Conservation (phyloP, 495 filamentous ascomycete species). For the Podospora appendiculata region DNA sequence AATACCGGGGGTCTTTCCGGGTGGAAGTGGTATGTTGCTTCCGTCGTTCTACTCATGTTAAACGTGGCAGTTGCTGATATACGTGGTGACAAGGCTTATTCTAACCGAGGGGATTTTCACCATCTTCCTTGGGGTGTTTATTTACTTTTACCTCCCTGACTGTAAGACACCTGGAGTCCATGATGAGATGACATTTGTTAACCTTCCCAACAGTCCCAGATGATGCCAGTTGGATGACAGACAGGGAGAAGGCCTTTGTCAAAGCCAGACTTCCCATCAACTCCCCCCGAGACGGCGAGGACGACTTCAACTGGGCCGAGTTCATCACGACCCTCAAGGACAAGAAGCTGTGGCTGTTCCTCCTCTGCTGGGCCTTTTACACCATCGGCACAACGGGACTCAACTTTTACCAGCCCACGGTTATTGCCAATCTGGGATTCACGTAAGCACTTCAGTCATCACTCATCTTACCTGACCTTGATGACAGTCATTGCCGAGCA, state of each 20-base stretch:
- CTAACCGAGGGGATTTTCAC: slow-evolving; percentile 33
- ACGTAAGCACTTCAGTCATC: slow-evolving; percentile 5
- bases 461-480: too few relatives aligned
- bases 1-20: slow-evolving; percentile 29
- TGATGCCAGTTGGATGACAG: slow-evolving; percentile 31
- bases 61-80: neutral
- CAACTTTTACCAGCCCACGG: slow-evolving; percentile 35
- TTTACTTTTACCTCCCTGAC: slow-evolving; percentile 33
- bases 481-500: slow-evolving; percentile 9
- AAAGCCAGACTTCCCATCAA: slow-evolving; percentile 34
- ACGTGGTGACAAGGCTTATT: slow-evolving; percentile 11
- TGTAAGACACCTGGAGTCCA: slow-evolving; percentile 18
- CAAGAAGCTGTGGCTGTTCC: slow-evolving; percentile 1
- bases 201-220: slow-evolving; percentile 23
- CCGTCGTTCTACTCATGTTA: slow-evolving; percentile 13
- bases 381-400: slow-evolving; percentile 37
- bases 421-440: slow-evolving; percentile 36
- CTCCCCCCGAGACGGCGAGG: slow-evolving; percentile 28
- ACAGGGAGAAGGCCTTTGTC: slow-evolving; percentile 33
- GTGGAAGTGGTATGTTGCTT: slow-evolving; percentile 27
- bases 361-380: slow-evolving; percentile 16
- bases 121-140: slow-evolving; percentile 22
- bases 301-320: slow-evolving; percentile 22
- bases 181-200: neutral
- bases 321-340: slow-evolving; percentile 2